These are phyloP conservation scores for Moesziomyces parantarcticus DNA, from an alignment of 1,284 basidiomycete species.

Conservation along the genomic window DNA sequence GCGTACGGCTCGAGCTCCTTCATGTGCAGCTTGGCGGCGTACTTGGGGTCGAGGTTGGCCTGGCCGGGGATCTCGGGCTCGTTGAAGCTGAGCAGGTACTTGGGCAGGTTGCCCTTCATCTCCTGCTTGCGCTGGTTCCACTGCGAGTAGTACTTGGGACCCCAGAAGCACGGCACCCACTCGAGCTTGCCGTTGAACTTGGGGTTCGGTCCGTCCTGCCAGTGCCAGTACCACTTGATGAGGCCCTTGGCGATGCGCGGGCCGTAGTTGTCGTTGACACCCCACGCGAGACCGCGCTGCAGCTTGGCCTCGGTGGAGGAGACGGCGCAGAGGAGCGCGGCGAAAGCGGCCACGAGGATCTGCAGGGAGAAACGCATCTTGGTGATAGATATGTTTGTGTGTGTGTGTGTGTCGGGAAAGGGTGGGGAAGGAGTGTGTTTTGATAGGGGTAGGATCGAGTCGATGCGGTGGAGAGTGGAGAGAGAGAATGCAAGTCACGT, in stretches of 20 bases:
- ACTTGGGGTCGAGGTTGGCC: constrained; percentile 54
- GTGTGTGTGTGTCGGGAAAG: no score
- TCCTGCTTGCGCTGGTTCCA: constrained; percentile 59
- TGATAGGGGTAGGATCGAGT: neutral
- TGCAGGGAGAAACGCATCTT: constrained; percentile 47
- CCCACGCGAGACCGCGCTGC: constrained; percentile 58
- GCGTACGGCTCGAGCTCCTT: constrained; percentile 62
- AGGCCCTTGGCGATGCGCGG: constrained; percentile 49
- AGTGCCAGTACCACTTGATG: constrained; percentile 64
- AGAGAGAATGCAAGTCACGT: constrained; percentile 27
- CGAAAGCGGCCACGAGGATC: constrained; percentile 35
- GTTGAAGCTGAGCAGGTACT: constrained; percentile 61
- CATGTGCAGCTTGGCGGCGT: constrained; percentile 59
- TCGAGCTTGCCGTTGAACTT: constrained; percentile 42
- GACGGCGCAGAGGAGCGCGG: constrained; percentile 35
- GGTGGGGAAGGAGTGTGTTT: neutral
- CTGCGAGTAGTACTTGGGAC: constrained; percentile 47
- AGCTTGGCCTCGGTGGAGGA: constrained; percentile 37
- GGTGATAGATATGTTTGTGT: constrained; percentile 6
- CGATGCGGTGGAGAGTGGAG: constrained; percentile 1
- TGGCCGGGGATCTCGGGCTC: constrained; percentile 62
- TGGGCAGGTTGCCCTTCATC: constrained; percentile 47
- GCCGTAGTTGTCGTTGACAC: constrained; percentile 56
- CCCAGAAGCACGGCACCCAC: constrained; percentile 64
- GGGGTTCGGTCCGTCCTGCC: constrained; percentile 56